Evolutionary conservation across 176 grass and related monocot genomes (phyloP).

Genomic region (Stipa capillata): DNA sequence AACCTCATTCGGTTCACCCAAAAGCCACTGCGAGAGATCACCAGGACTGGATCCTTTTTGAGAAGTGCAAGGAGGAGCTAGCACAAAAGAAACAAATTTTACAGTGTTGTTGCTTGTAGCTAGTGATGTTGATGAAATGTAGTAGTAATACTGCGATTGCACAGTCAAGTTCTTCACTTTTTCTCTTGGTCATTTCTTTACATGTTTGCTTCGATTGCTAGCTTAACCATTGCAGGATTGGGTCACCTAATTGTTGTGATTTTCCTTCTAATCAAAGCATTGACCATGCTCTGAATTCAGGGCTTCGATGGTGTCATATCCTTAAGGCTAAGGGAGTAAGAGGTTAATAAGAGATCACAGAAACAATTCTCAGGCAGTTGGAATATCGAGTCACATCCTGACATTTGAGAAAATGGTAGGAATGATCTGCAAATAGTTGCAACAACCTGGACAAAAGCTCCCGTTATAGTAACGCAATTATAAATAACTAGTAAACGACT

Average conservation of each 20-base stretch:
- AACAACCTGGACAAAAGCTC: neutral
- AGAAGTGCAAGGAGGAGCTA: conserved; percentile 22
- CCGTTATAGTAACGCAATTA: too few species aligned
- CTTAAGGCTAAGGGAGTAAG: too few species aligned
- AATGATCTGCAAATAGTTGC: neutral
- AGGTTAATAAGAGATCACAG: too few species aligned
- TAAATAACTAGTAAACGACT: too few species aligned
- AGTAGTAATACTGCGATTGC: neutral
- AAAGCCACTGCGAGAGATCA: conserved; percentile 54
- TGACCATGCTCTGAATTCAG: neutral
- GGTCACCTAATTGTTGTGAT: neutral
- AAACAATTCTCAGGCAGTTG: too few species aligned
- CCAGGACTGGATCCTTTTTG: conserved; percentile 26
- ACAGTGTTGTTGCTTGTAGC: neutral
- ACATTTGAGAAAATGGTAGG: neutral
- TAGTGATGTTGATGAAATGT: neutral
- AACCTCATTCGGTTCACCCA: conserved; percentile 61
- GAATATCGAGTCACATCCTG: too few species aligned
- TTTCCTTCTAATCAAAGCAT: neutral
- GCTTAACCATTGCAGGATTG: neutral
- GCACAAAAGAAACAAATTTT: too few species aligned
- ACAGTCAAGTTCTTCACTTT: too few species aligned
- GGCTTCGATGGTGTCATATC: neutral
- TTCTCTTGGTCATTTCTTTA: neutral
- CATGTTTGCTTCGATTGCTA: neutral